Evolutionary conservation across 2,329 filamentous ascomycete genomes (phyloP).

Genomic region (Aspergillus sp.): DNA sequence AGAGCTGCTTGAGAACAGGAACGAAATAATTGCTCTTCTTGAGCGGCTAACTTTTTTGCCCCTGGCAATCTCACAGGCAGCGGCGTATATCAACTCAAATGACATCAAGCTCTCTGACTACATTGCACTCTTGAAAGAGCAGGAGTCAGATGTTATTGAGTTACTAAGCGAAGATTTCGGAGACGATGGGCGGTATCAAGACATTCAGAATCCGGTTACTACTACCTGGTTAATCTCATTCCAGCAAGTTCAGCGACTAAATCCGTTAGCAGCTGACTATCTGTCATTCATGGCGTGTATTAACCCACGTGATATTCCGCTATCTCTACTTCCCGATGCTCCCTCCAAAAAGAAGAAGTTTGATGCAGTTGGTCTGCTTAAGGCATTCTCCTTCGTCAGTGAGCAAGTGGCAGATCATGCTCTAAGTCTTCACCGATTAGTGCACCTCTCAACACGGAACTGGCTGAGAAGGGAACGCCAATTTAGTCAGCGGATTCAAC

Average conservation of each 20-base stretch:
- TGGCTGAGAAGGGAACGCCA: conserved; percentile 27
- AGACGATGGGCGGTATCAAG: not conserved
- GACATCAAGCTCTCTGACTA: not conserved
- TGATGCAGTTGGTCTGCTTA: conserved; percentile 29
- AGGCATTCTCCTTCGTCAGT: conserved; percentile 28
- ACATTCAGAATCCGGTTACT: conserved; percentile 6
- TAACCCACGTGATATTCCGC: conserved; percentile 30
- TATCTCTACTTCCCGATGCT: conserved; percentile 26
- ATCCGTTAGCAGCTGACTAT: conserved; percentile 8
- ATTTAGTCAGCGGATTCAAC: too few relatives aligned
- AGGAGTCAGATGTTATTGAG: not conserved
- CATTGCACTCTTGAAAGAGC: conserved; percentile 2
- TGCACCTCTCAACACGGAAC: conserved; percentile 34
- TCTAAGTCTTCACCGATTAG: conserved; percentile 35
- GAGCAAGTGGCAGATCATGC: not conserved
- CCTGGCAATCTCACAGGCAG: conserved; percentile 32
- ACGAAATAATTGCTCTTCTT: conserved; percentile 16
- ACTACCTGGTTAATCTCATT: conserved; percentile 17
- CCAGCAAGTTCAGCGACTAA: conserved; percentile 18
- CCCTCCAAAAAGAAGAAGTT: not conserved
- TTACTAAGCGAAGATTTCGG: conserved; percentile 16
- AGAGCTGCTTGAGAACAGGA: too few relatives aligned
- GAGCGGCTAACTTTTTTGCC: conserved; percentile 28
- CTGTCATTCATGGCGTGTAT: conserved; percentile 38
- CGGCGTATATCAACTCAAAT: conserved; percentile 26